These are phyloP conservation scores for Chlorella sp. DNA, from an alignment of 139 green algal genomes.

Conservation along the genomic window DNA sequence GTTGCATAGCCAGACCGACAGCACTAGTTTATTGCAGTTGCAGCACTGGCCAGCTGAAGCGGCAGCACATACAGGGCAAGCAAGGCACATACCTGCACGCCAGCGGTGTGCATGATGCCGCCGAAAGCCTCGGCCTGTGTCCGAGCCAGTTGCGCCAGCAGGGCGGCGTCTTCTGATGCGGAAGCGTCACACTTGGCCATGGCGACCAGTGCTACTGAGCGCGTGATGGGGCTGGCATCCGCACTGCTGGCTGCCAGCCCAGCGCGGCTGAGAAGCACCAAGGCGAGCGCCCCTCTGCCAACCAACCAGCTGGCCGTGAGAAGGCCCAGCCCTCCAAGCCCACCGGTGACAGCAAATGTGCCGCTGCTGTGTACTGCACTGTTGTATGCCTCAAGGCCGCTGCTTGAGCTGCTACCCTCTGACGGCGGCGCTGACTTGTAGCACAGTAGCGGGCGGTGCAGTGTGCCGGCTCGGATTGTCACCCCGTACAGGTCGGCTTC, in stretches of 20 bases:
- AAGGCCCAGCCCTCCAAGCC: constrained; percentile 68
- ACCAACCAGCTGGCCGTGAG: constrained; percentile 65
- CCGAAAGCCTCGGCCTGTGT: not conserved
- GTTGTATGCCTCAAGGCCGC: too few species aligned
- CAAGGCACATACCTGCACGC: constrained; percentile 43
- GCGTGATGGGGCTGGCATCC: not conserved
- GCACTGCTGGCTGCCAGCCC: not conserved
- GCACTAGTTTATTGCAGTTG: too few species aligned
- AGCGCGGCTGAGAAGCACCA: constrained; percentile 33
- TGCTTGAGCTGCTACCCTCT: too few species aligned
- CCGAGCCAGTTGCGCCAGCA: not conserved
- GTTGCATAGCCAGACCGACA: too few species aligned
- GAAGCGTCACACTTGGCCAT: constrained; percentile 35
- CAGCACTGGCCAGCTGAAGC: too few species aligned
- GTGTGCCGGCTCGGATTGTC: not conserved
- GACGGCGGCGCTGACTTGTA: not conserved
- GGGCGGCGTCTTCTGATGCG: not conserved
- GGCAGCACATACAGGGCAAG: too few species aligned
- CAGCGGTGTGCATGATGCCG: constrained; percentile 48
- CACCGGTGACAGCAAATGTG: constrained; percentile 62
- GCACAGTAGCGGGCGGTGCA: constrained; percentile 1
- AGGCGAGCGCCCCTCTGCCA: not conserved
- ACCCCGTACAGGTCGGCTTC: constrained; percentile 12
- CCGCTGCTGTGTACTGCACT: too few species aligned
- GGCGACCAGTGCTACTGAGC: not conserved